These are phyloP conservation scores for Saposhnikovia divaricata DNA, from an alignment of 129 eudicot genomes.

Conservation along the genomic window DNA sequence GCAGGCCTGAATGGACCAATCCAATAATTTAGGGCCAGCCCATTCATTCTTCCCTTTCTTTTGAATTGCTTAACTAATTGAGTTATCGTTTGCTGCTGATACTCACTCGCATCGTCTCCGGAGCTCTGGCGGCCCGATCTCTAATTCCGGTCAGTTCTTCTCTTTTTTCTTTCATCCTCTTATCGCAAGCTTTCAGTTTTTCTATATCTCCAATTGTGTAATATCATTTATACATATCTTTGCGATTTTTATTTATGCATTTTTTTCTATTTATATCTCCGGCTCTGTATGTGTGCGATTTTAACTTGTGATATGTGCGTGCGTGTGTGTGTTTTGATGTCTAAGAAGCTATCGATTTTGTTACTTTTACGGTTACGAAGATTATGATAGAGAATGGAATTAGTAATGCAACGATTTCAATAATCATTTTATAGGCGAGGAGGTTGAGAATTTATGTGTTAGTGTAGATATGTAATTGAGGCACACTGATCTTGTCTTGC, in stretches of 20 bases:
- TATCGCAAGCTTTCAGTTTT: not conserved
- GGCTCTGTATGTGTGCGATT: not conserved
- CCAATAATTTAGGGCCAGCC: not conserved
- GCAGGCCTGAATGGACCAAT: not conserved
- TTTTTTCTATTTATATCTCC: too few species aligned
- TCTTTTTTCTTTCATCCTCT: not conserved
- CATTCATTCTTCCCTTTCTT: not conserved
- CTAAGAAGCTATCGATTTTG: too few species aligned
- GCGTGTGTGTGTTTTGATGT: not conserved
- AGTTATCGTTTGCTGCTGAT: not conserved
- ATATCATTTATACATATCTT: not conserved
- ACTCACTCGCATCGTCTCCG: not conserved
- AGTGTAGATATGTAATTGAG: too few species aligned
- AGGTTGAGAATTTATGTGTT: too few species aligned
- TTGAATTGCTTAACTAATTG: not conserved
- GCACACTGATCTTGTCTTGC: too few species aligned
- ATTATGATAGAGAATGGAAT: not conserved
- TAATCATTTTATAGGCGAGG: not conserved
- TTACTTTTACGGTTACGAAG: not conserved
- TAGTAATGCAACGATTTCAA: not conserved
- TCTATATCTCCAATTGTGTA: not conserved
- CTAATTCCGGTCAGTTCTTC: not conserved
- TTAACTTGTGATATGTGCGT: not conserved
- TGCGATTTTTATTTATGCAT: not conserved
- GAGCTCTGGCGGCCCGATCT: constrained; percentile 9